These are phyloP conservation scores for Stereum hirsutum DNA, from an alignment of 1,284 basidiomycete species.

Conservation along the genomic window DNA sequence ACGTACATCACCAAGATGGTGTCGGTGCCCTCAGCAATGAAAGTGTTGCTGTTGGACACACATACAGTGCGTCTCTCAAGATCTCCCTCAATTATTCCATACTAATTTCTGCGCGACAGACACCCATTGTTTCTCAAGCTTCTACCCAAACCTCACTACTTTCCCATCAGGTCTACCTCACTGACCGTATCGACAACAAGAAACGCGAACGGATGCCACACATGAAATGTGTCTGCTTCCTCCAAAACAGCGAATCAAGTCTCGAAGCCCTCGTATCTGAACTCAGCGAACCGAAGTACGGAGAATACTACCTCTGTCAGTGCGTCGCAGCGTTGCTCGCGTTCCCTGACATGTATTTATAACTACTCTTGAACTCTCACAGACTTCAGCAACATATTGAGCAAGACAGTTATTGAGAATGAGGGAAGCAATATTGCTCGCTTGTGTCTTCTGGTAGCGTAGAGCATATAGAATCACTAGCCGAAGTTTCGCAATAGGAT, in stretches of 20 bases:
- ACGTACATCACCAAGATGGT: conserved; percentile 91
- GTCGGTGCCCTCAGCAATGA: conserved; percentile 84
- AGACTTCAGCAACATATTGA: conserved; percentile 95
- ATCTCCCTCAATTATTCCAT: neutral
- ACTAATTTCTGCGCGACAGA: conserved; percentile 37
- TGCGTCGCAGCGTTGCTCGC: conserved; percentile 50
- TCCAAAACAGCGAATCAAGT: conserved; percentile 76
- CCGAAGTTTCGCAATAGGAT: conserved; percentile 79
- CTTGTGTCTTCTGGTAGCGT: conserved; percentile 90
- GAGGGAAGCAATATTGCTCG: conserved; percentile 76
- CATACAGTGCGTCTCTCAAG: conserved; percentile 81
- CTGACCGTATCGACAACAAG: conserved; percentile 92
- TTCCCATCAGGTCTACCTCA: conserved; percentile 96
- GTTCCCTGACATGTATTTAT: conserved; percentile 13
- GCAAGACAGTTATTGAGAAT: conserved; percentile 88
- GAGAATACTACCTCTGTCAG: conserved; percentile 97
- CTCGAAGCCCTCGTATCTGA: conserved; percentile 80
- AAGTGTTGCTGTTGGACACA: conserved; percentile 92
- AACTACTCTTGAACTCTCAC: conserved; percentile 9
- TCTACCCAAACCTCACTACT: conserved; percentile 92
- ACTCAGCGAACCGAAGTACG: conserved; percentile 85
- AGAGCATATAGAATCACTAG: conserved; percentile 93
- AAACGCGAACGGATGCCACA: conserved; percentile 87
- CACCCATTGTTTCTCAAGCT: conserved; percentile 94
- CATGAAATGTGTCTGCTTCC: conserved; percentile 94